Base-by-base conservation (phyloP, 257 asterid species). In the Vinca minor region DNA sequence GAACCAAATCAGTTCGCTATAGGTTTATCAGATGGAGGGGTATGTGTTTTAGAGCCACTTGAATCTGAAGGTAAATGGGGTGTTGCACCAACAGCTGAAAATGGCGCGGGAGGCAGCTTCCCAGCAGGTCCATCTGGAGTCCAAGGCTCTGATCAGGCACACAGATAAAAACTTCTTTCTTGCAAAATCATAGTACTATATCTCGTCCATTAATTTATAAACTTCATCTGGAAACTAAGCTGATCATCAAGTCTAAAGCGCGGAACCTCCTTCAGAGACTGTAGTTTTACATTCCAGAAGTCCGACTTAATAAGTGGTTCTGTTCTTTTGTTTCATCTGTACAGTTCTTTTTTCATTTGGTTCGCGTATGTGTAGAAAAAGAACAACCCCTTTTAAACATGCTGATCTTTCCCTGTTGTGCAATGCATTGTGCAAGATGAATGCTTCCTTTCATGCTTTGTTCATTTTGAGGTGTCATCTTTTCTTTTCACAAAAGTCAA, bases 31-130 rank as follows among this genome's bases (percentile, higher is more conserved):
- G 98, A 91, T 45, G 98, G 98, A 13, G 81, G 91, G 0, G 95
- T 91, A 63, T 89, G 86, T 52, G 98, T 91, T 8, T 73, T 91
- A 12, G 98, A 91, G 79, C 98, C 98, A 47, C 89, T 84, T 0
- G 96, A 91, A 61, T 76, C 86, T 4, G 96, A 91, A 71, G 87
- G 87, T 70, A 91, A 74, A 74, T 91, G 98, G 98, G 95, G 98
- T 0, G 70, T 76, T 10, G 81, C 92, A 0, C 96, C 95, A 29
- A 85, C 86, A 1, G 61, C 55, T 10, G 98, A 88, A 72, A 79
- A 67, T 64, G 95, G 96, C 63, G 74, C 95, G 0, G 49, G 34
- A 21, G 18, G 48, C 49, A 59, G 78, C 52, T 66, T 67, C 57
- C 63, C 71, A 15, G 46, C 68, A 7, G 59, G 75, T 44, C 80